These are phyloP conservation scores for Phytophthora sojae DNA, from an alignment of 352 stramenopile species.

Conservation along the genomic window DNA sequence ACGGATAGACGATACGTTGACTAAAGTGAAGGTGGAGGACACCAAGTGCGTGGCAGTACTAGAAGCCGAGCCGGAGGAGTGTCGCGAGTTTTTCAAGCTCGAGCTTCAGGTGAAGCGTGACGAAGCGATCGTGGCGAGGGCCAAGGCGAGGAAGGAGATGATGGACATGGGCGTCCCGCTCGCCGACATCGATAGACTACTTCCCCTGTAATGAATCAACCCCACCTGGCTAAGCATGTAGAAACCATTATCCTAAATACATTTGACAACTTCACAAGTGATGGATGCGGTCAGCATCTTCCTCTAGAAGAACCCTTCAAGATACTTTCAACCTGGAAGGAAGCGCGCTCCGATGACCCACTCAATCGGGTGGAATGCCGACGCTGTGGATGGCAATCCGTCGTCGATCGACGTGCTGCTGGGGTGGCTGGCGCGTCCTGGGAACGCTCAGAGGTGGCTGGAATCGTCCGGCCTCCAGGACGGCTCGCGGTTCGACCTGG, in stretches of 20 bases:
- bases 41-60: background rate
- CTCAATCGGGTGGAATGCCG: background rate
- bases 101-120: slow-evolving; percentile 43
- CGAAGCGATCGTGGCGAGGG: slow-evolving; percentile 38
- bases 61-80: slow-evolving; percentile 26
- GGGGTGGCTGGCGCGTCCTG: slow-evolving; percentile 9
- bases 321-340: background rate
- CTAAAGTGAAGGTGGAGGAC: background rate
- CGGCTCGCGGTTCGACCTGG: slow-evolving; percentile 2
- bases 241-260: too few species aligned
- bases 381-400: background rate
- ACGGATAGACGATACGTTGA: too few species aligned
- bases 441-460: slow-evolving; percentile 12
- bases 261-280: too few species aligned
- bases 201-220: too few species aligned
- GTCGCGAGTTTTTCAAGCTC: slow-evolving; percentile 43
- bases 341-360: background rate
- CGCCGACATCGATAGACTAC: too few species aligned
- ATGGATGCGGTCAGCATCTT: background rate
- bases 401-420: slow-evolving; percentile 18
- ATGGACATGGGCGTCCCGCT: slow-evolving; percentile 37
- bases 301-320: background rate
- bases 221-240: too few species aligned
- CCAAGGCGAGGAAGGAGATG: slow-evolving; percentile 41
- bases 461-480: background rate